A percentile compares a stretch with the other conserved stretches of the same genome.
These are phyloP conservation scores for Metarhizium anisopliae DNA, from an alignment of 2,329 filamentous ascomycete genomes.

Conservation along the genomic window DNA sequence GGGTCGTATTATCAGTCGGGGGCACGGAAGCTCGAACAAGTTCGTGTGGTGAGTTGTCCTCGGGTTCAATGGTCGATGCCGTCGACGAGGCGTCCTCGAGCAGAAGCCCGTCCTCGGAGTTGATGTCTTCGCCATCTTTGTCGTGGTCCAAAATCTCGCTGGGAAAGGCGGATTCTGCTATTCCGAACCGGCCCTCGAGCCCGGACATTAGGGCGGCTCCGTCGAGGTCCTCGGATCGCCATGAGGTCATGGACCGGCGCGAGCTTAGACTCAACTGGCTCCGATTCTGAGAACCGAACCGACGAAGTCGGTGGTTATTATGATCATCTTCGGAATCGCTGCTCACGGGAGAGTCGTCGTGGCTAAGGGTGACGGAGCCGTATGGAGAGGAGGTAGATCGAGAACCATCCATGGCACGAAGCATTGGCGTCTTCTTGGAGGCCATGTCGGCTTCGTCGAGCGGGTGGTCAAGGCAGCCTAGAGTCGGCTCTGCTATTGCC, in stretches of 20 bases:
- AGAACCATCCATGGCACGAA: conserved; percentile 18
- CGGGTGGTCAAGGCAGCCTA: conserved; percentile 8
- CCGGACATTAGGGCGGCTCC: conserved; percentile 42
- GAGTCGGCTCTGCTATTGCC: conserved; percentile 16
- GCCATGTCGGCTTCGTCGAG: conserved; percentile 20
- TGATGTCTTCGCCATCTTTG: conserved; percentile 27
- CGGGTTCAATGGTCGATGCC: conserved; percentile 39
- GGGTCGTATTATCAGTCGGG: conserved; percentile 61
- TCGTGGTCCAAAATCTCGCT: conserved; percentile 35
- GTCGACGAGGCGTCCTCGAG: conserved; percentile 29
- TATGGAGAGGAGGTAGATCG: conserved; percentile 25
- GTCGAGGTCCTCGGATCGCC: conserved; percentile 40
- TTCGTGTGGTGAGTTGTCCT: conserved; percentile 67
- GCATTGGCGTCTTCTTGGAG: conserved; percentile 27
- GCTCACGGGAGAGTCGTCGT: conserved; percentile 25
- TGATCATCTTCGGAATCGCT: conserved; percentile 22
- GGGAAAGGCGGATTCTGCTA: conserved; percentile 38
- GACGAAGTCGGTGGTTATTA: conserved; percentile 23
- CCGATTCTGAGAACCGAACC: conserved; percentile 22
- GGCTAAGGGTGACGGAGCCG: conserved; percentile 27
- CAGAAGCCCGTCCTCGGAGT: conserved; percentile 25
- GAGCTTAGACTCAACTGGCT: conserved; percentile 20
- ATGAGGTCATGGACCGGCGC: conserved; percentile 20
- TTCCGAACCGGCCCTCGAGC: conserved; percentile 43
- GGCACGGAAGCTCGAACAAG: conserved; percentile 74